These are phyloP conservation scores for Termitomyces sp. DNA, from an alignment of 768 basidiomycete species.

Conservation along the genomic window DNA sequence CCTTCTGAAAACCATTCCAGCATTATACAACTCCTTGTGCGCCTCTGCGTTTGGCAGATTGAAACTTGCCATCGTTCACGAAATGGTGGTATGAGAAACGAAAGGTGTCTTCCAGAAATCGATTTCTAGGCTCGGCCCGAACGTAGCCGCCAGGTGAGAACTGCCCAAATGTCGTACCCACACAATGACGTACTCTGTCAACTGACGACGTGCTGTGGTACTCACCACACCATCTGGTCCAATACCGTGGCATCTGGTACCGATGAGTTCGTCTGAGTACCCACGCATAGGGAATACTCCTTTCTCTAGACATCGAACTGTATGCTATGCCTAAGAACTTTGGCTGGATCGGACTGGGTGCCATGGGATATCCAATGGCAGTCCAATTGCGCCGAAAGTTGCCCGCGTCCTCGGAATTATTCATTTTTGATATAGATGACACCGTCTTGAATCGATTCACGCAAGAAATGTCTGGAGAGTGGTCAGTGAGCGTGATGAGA, in stretches of 20 bases:
- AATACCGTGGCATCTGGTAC: neutral
- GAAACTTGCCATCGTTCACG: slow-evolving; percentile 18
- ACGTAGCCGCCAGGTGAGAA: neutral
- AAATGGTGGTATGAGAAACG: neutral
- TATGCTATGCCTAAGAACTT: slow-evolving; percentile 18
- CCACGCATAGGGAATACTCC: neutral
- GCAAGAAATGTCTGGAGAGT: slow-evolving; percentile 14
- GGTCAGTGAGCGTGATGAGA: slow-evolving; percentile 16
- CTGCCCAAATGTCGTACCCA: neutral
- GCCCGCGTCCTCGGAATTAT: slow-evolving; percentile 20
- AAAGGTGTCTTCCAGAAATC: neutral
- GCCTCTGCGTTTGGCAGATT: slow-evolving; percentile 28
- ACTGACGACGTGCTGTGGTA: neutral
- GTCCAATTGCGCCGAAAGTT: slow-evolving; percentile 29
- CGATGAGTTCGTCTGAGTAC: neutral
- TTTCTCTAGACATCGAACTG: neutral
- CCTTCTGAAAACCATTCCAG: slow-evolving; percentile 36
- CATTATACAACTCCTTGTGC: slow-evolving; percentile 38
- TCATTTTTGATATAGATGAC: slow-evolving; percentile 33
- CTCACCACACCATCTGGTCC: neutral
- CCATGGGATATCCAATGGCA: slow-evolving; percentile 45
- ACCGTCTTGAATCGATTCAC: slow-evolving; percentile 24
- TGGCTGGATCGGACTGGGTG: slow-evolving; percentile 41
- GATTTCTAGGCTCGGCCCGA: neutral
- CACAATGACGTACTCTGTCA: neutral